Percentiles rank a stretch among this genome's conserved stretches.
Conservation (phyloP, 164 flowering plant genomes). For the Vitis amurensis region DNA sequence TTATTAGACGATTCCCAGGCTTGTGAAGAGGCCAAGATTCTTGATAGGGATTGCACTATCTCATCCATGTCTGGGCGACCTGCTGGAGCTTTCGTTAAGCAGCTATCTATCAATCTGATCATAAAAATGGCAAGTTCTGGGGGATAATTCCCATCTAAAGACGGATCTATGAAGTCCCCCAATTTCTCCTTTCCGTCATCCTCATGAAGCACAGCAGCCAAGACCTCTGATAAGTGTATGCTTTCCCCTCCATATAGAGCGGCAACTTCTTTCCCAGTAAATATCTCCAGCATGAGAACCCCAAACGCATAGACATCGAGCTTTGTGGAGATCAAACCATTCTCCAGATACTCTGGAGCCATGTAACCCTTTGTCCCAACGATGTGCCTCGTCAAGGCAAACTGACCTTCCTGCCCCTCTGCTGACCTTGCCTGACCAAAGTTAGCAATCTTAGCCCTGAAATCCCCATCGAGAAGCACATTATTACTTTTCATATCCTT, state of each 20-base stretch:
- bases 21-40: slow-evolving; percentile 32
- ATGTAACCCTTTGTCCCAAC: slow-evolving; percentile 76
- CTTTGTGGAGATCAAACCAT: slow-evolving; percentile 70
- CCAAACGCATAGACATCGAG: slow-evolving; percentile 86
- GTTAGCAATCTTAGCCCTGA: slow-evolving; percentile 76
- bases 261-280: slow-evolving; percentile 62
- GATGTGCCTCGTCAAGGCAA: slow-evolving; percentile 50
- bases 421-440: slow-evolving; percentile 53
- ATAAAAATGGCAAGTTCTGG: slow-evolving; percentile 41
- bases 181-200: slow-evolving; percentile 33
- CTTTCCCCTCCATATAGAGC: slow-evolving; percentile 26
- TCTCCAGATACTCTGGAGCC: slow-evolving; percentile 85
- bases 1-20: slow-evolving; percentile 34
- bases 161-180: slow-evolving; percentile 51
- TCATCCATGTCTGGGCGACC: slow-evolving; percentile 55
- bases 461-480: slow-evolving; percentile 56
- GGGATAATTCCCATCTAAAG: slow-evolving; percentile 47
- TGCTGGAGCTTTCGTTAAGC: slow-evolving; percentile 48
- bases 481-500: slow-evolving; percentile 65
- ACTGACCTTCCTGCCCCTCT: slow-evolving; percentile 41
- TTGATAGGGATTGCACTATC: slow-evolving; percentile 37
- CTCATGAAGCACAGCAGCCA: slow-evolving; percentile 22
- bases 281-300: slow-evolving; percentile 60
- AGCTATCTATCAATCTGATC: slow-evolving; percentile 38
- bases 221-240: slow-evolving; percentile 24